Percentiles rank a stretch among this genome's conserved stretches.
Conservation (phyloP, 2,329 filamentous ascomycete genomes). For the Colletotrichum melonis region DNA sequence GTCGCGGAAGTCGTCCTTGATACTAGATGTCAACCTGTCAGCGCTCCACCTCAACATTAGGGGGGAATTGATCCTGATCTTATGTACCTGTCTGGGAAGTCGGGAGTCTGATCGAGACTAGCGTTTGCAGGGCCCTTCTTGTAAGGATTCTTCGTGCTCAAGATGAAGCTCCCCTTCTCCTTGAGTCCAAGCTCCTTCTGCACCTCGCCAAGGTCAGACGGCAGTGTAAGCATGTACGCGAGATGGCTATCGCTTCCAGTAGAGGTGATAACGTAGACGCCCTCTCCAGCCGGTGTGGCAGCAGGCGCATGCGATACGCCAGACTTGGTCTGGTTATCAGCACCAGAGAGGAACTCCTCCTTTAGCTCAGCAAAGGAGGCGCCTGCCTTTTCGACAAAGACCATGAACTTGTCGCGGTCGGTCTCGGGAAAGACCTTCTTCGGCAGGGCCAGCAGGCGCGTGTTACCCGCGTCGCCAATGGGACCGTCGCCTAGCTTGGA, state of each 20-base stretch:
- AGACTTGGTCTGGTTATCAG: conserved; percentile 82
- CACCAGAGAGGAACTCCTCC: conserved; percentile 74
- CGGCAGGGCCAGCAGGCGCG: conserved; percentile 80
- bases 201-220: conserved; percentile 74
- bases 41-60: not conserved
- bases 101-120: conserved; percentile 71
- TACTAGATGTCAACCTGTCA: conserved; percentile 49
- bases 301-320: conserved; percentile 76
- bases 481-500: conserved; percentile 70
- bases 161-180: conserved; percentile 79
- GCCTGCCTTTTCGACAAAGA: conserved; percentile 82
- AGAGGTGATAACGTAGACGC: conserved; percentile 83
- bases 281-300: conserved; percentile 82
- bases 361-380: conserved; percentile 76
- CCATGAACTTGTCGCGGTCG: conserved; percentile 78
- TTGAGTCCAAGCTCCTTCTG: conserved; percentile 81
- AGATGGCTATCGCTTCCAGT: conserved; percentile 80
- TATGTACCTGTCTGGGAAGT: conserved; percentile 52
- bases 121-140: conserved; percentile 73
- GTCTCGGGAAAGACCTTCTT: conserved; percentile 85
- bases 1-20: conserved; percentile 77
- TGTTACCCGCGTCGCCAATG: conserved; percentile 66
- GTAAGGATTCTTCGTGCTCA: conserved; percentile 84
- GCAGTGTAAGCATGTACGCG: conserved; percentile 83
- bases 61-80: not conserved